A percentile compares a stretch with the other conserved stretches of the same genome.
These are phyloP conservation scores for Xylariales sp. DNA, from an alignment of 2,329 filamentous ascomycete species.

Conservation along the genomic window DNA sequence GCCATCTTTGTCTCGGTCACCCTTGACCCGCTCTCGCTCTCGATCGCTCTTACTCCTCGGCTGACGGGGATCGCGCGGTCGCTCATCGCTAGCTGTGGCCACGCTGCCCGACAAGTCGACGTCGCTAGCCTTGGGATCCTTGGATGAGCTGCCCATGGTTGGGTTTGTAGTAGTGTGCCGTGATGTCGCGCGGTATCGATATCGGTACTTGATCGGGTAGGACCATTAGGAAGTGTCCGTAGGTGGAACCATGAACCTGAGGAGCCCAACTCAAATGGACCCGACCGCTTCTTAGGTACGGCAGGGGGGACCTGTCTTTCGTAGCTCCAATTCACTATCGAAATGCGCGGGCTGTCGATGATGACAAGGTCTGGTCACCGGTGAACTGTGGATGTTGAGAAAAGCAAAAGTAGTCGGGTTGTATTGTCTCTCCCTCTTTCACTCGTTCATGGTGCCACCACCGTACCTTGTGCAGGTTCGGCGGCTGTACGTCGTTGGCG, in stretches of 20 bases:
- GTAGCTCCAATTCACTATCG: too few species aligned
- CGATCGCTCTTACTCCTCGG: conserved; percentile 9
- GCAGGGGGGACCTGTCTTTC: conserved; percentile 4
- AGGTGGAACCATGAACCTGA: conserved; percentile 13
- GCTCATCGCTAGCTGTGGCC: conserved; percentile 13
- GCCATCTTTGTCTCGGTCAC: conserved; percentile 19
- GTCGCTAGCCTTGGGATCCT: conserved; percentile 6
- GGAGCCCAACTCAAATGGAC: conserved; percentile 28
- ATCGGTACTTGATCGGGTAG: too few species aligned
- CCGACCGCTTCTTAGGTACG: conserved; percentile 15
- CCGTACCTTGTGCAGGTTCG: too few species aligned
- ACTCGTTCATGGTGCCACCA: too few species aligned
- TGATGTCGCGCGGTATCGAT: too few species aligned
- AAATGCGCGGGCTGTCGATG: neutral
- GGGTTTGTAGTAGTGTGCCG: too few species aligned
- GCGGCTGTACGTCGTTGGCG: conserved; percentile 23
- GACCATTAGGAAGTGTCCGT: too few species aligned
- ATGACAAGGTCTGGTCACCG: conserved; percentile 1
- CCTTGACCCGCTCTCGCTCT: conserved; percentile 4
- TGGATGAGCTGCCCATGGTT: conserved; percentile 11
- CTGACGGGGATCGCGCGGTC: conserved; percentile 9
- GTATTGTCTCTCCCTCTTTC: too few species aligned
- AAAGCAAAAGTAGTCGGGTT: neutral
- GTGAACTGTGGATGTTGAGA: neutral
- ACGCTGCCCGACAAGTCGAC: conserved; percentile 10